Base-by-base conservation (phyloP, 1,284 basidiomycete species). In the Sanghuangporus weigelae region DNA sequence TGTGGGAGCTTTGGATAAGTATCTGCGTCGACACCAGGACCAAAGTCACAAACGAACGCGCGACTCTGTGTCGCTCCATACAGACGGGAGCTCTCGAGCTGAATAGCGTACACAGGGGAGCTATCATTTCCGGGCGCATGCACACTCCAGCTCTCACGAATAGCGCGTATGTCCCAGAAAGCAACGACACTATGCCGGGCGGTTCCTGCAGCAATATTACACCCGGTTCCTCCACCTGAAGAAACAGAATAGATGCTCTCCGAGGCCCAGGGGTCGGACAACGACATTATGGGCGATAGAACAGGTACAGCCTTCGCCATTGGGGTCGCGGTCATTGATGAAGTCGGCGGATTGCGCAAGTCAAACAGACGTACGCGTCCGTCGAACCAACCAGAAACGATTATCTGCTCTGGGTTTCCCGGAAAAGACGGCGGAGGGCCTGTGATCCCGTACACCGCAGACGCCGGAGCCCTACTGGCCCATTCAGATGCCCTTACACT, bases 321-420 rank as follows among this genome's bases (percentile, higher is more conserved):
- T 19, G 39, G 39, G 63, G 67, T 38, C 64, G 23, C 31, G 19
- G n/a, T 57, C 50, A 26, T 21, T 19, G 51, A 44, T 11, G 21
- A 38, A 31, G 62, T 55, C 5, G 69, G 57, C 16, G 81, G 76
- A 16, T 79, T 76, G 35, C 90, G 88, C 35, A 92, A 78, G 72
- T 92, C 90, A 72, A 91, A 84, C 56, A 89, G 80, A 50, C 81
- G 80, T 36, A 90, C 85, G 57, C 78, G 71, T 7, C 90, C 87
- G 69, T 92, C 89, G 72, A 84, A 91, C 90, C 90, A 92, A 1
- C 90, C 90, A 2, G 87, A 86, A 44, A 90, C 79, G n/a, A 92
- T 63, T 23, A 90, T 80, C 69, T 89, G 79, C n/a, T 87, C 83
- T 5, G 88, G 63, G 10, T 88, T 87, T 79, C 86, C 86, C 1